Conservation (phyloP, 2,329 filamentous ascomycete genomes). For the Colletotrichum sp. region DNA sequence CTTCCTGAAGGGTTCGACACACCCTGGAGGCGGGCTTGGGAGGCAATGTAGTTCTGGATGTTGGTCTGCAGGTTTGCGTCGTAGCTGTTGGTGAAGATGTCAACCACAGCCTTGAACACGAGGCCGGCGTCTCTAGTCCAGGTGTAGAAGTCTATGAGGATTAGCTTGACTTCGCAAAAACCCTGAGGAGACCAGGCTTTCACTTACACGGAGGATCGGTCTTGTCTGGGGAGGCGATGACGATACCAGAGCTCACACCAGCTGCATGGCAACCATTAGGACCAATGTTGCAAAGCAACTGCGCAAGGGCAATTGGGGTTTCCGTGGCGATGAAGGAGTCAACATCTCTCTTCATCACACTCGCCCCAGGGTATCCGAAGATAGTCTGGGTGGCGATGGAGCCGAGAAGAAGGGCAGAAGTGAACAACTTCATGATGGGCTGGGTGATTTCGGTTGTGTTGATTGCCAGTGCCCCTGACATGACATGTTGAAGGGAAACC, state of each 20-base stretch:
- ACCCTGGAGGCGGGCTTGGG: constrained; percentile 70
- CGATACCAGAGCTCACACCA: constrained; percentile 54
- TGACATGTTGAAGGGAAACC: constrained; percentile 15
- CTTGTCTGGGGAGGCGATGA: constrained; percentile 63
- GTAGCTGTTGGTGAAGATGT: constrained; percentile 66
- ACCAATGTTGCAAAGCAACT: constrained; percentile 66
- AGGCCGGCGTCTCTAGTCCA: constrained; percentile 80
- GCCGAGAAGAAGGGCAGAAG: constrained; percentile 56
- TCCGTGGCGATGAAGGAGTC: constrained; percentile 59
- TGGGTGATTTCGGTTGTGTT: constrained; percentile 26
- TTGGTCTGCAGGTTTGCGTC: constrained; percentile 60
- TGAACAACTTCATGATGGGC: constrained; percentile 56
- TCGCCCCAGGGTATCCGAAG: constrained; percentile 50
- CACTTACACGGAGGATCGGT: constrained; percentile 59
- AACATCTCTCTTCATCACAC: constrained; percentile 51
- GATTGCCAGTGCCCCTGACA: constrained; percentile 5
- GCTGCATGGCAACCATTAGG: constrained; percentile 53
- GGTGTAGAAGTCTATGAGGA: constrained; percentile 70
- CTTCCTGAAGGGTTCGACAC: constrained; percentile 73
- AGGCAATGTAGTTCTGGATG: constrained; percentile 71
- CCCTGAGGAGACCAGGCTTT: too few species aligned
- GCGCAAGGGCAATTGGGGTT: constrained; percentile 53
- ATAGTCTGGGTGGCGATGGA: constrained; percentile 56
- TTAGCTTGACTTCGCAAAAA: not conserved
- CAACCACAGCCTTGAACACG: constrained; percentile 71